phyloP scores from a whole-genome alignment of 2,329 filamentous ascomycete genomes.

The Fusarium albosuccineum region DNA sequence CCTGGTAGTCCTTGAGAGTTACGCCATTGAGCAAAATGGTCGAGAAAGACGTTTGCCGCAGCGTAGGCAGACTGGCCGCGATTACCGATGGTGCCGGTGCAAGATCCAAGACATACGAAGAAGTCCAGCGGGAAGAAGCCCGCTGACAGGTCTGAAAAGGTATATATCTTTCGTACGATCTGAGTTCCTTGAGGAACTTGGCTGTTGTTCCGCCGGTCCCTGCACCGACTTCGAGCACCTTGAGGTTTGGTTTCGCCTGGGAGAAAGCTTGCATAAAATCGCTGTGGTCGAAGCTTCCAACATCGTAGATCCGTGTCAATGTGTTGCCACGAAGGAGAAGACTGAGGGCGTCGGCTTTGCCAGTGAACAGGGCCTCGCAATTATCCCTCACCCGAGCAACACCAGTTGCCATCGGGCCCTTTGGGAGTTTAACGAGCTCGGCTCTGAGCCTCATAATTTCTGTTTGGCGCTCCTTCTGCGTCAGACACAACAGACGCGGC shows the following conservation, averaged over 20 bases:
- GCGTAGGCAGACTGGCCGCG: background rate
- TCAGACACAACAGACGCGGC: background rate
- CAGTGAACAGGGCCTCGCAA: background rate
- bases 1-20: too few relatives aligned
- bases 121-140: slow-evolving; percentile 2
- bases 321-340: background rate
- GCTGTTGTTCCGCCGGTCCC: background rate
- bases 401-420: background rate
- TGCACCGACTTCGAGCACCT: too few relatives aligned
- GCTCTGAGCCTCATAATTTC: background rate
- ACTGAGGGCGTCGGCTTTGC: background rate
- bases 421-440: background rate
- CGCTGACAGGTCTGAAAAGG: background rate
- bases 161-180: background rate
- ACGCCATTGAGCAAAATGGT: too few relatives aligned
- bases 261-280: background rate
- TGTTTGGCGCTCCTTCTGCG: background rate
- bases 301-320: background rate
- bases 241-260: background rate
- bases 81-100: background rate
- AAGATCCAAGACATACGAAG: slow-evolving; percentile 17
- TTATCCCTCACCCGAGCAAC: background rate
- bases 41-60: background rate
- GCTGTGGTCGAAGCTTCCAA: background rate
- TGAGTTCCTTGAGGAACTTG: background rate